These are phyloP conservation scores for Cnidoscolus chayamansa DNA, from an alignment of 441 rosid species.

Conservation along the genomic window DNA sequence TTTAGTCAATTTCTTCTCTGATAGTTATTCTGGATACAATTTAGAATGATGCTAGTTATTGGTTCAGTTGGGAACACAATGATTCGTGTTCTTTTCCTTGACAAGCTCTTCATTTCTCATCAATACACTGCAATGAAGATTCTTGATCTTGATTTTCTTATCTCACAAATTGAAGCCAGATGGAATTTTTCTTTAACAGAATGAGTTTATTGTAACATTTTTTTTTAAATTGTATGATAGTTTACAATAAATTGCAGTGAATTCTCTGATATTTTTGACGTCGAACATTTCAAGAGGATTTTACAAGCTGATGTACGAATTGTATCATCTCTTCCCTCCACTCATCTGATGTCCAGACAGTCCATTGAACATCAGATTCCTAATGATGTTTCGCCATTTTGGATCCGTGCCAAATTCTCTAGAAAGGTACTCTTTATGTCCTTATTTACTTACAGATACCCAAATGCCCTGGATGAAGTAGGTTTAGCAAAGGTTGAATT, in stretches of 20 bases:
- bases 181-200: no score
- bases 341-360: slow-evolving; percentile 62
- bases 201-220: no score
- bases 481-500: no score
- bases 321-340: slow-evolving; percentile 69
- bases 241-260: slow-evolving; percentile 43
- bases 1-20: background rate
- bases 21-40: background rate
- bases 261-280: slow-evolving; percentile 63
- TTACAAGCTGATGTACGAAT: slow-evolving; percentile 58
- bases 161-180: background rate
- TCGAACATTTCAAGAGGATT: slow-evolving; percentile 67
- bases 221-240: no score
- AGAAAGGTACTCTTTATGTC: slow-evolving; percentile 35
- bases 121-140: background rate
- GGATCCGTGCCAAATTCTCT: slow-evolving; percentile 70
- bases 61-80: background rate
- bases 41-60: background rate
- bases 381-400: slow-evolving; percentile 54
- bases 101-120: background rate
- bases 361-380: slow-evolving; percentile 58
- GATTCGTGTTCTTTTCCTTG: slow-evolving; percentile 2
- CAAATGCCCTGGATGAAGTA: no score
- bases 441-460: no score
- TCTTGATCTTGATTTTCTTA: slow-evolving; percentile 4